A percentile compares a stretch with the other conserved stretches of the same genome.
phyloP scores from a whole-genome alignment of 1,284 basidiomycete genomes.

The Leccinum pachyderme region DNA sequence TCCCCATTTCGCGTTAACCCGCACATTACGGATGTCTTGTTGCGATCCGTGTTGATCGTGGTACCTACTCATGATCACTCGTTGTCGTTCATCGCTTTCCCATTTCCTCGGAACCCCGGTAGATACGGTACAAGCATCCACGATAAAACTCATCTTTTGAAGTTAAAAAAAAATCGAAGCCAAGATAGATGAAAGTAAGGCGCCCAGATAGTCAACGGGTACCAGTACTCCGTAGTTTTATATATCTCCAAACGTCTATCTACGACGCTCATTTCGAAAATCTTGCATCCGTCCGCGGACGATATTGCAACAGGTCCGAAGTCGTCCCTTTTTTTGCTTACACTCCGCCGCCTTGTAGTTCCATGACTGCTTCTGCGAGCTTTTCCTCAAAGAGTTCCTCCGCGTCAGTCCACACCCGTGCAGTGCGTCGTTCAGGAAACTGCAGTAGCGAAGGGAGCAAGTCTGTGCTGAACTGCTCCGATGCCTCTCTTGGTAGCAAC shows the following conservation, averaged over 20 bases:
- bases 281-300: background rate
- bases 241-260: background rate
- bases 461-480: conserved; percentile 93
- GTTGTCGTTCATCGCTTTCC: background rate
- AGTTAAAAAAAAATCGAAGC: background rate
- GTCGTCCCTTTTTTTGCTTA: background rate
- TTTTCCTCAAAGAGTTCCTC: conserved; percentile 85
- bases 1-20: background rate
- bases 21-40: background rate
- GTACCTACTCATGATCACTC: background rate
- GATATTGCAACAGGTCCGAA: no score
- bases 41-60: background rate
- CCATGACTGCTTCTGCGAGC: conserved; percentile 53
- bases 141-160: background rate
- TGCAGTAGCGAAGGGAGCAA: conserved; percentile 85
- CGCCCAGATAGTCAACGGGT: background rate
- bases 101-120: background rate
- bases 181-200: background rate
- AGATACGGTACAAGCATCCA: background rate
- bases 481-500: conserved; percentile 91
- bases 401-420: conserved; percentile 88
- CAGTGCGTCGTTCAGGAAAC: conserved; percentile 65
- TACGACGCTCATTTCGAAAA: background rate
- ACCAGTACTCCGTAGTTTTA: background rate
- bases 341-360: background rate